These are phyloP conservation scores for Melaleuca quinquenervia DNA, from an alignment of 345 rosid species.

Conservation along the genomic window DNA sequence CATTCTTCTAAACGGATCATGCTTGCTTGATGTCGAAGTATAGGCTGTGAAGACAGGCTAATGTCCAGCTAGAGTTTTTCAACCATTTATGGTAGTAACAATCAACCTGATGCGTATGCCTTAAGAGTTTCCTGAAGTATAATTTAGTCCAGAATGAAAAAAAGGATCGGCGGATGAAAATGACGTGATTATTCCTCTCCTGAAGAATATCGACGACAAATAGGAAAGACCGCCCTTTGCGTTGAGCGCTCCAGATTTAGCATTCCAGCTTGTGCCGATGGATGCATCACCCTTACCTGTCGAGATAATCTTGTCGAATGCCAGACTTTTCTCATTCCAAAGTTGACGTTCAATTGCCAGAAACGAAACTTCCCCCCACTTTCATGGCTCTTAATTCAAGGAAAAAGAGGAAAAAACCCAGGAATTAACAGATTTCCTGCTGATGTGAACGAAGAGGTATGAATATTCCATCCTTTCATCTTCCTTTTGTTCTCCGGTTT, in stretches of 20 bases:
- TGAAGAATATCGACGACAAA: not conserved
- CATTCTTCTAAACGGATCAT: not conserved
- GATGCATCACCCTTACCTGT: not conserved
- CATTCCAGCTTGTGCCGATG: not conserved
- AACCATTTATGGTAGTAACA: not conserved
- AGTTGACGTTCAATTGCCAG: not conserved
- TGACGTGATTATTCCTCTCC: not conserved
- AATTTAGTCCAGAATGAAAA: not conserved
- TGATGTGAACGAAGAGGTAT: not conserved
- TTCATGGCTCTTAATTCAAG: not conserved
- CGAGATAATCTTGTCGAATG: not conserved
- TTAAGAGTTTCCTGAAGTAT: not conserved
- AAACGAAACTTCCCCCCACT: not conserved
- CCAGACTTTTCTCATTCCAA: not conserved
- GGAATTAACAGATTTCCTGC: not conserved
- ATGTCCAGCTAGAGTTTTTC: not conserved
- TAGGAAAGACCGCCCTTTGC: not conserved
- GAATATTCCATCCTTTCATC: not conserved
- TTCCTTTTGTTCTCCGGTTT: not conserved
- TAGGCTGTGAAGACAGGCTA: not conserved
- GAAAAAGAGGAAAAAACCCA: not conserved
- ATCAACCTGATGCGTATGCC: not conserved
- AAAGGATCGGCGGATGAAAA: not conserved
- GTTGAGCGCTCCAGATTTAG: not conserved
- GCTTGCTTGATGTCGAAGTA: not conserved